Conservation (phyloP, 2,329 filamentous ascomycete genomes). For the Neocatenulostroma microsporum region DNA sequence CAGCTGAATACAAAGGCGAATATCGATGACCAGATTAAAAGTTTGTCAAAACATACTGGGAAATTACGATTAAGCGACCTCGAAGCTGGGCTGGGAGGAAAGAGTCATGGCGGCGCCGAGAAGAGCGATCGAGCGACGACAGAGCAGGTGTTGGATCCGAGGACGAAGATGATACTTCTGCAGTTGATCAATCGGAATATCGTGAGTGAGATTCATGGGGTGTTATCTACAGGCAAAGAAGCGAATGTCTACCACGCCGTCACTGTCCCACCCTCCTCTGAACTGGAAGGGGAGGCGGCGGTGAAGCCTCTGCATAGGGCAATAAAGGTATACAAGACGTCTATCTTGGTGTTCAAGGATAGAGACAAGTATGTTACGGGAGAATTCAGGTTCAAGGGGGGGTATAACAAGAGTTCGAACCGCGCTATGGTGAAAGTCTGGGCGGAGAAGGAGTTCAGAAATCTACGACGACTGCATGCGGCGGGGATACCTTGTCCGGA, state of each 20-base stretch:
- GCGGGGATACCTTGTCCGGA: slow-evolving; percentile 87
- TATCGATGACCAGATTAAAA: slow-evolving; percentile 79
- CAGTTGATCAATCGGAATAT: slow-evolving; percentile 92
- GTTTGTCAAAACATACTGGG: slow-evolving; percentile 73
- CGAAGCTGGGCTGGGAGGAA: slow-evolving; percentile 46
- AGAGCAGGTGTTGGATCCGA: slow-evolving; percentile 88
- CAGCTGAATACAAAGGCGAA: slow-evolving; percentile 72
- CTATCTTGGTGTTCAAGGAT: slow-evolving; percentile 96
- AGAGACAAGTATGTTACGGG: slow-evolving; percentile 91
- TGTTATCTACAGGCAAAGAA: slow-evolving; percentile 93
- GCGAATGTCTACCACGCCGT: slow-evolving; percentile 96
- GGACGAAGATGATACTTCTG: slow-evolving; percentile 89
- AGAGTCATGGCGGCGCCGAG: slow-evolving; percentile 46
- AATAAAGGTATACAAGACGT: slow-evolving; percentile 98
- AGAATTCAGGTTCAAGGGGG: slow-evolving; percentile 82
- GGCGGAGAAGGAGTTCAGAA: slow-evolving; percentile 98
- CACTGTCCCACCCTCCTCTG: slow-evolving; percentile 47
- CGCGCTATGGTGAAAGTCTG: slow-evolving; percentile 96
- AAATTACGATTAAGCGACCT: slow-evolving; percentile 72
- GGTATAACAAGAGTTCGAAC: slow-evolving; percentile 91
- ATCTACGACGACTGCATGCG: slow-evolving; percentile 73
- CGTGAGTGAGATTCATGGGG: slow-evolving; percentile 87
- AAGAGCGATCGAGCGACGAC: slow-evolving; percentile 86
- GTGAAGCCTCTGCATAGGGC: slow-evolving; percentile 61
- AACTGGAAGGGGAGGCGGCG: slow-evolving; percentile 42